These are phyloP conservation scores for Chlorella ohadii DNA, from an alignment of 139 green algal species.

Conservation along the genomic window DNA sequence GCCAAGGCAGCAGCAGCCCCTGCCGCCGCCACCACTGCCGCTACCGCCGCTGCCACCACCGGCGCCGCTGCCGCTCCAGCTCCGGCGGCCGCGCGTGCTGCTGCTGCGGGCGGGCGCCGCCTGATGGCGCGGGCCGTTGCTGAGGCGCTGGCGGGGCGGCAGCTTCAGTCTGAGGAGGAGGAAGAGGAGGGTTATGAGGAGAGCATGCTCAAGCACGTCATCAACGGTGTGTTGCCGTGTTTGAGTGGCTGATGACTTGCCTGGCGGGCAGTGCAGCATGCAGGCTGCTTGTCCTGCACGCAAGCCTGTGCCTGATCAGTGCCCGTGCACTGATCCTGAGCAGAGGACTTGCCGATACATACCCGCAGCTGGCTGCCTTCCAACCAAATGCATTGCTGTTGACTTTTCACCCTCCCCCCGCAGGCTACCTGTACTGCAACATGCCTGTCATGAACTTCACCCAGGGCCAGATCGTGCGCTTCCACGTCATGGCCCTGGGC, in stretches of 20 bases:
- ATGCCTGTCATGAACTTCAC: slow-evolving; percentile 42
- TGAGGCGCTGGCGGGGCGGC: not conserved
- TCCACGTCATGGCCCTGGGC: slow-evolving; percentile 68
- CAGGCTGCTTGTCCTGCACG: too few species aligned
- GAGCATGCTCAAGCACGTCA: slow-evolving; percentile 58
- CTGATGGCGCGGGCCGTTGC: not conserved
- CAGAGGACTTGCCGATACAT: not conserved
- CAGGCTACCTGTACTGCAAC: slow-evolving; percentile 69
- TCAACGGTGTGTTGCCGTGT: slow-evolving; percentile 53
- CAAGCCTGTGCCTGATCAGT: too few species aligned
- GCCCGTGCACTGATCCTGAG: too few species aligned
- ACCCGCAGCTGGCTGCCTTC: not conserved
- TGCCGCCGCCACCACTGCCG: not conserved
- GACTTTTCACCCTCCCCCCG: not conserved
- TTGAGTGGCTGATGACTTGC: too few species aligned
- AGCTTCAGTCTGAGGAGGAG: not conserved
- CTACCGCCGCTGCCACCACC: not conserved
- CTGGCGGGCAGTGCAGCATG: too few species aligned
- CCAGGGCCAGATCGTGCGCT: slow-evolving; percentile 39
- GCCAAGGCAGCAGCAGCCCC: too few species aligned
- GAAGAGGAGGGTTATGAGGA: slow-evolving; percentile 45
- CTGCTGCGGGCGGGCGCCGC: not conserved
- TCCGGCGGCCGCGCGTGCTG: not conserved
- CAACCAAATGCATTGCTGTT: not conserved
- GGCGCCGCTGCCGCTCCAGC: not conserved